A percentile compares a stretch with the other conserved stretches of the same genome.
phyloP scores from a whole-genome alignment of 805 yeast genomes.

The Candida tallmaniae region DNA sequence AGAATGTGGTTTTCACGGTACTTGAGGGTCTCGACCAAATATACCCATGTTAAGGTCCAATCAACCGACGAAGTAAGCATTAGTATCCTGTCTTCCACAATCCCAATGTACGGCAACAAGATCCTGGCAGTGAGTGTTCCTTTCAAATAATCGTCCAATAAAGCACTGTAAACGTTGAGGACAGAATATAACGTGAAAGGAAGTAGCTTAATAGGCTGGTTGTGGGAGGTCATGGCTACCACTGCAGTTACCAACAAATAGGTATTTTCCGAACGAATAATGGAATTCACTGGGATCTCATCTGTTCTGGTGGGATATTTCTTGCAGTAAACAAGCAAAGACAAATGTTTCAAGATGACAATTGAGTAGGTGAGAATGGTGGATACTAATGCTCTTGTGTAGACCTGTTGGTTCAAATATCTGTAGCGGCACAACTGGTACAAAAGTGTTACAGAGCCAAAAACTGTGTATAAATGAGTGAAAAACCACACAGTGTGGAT shows the following conservation, averaged over 20 bases:
- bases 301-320: not conserved
- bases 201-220: constrained; percentile 18
- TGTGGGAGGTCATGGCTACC: constrained; percentile 16
- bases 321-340: not conserved
- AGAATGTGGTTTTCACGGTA: not conserved
- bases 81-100: constrained; percentile 13
- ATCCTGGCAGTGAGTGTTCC: constrained; percentile 12
- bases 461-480: not conserved
- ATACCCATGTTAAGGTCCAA: too few relatives aligned
- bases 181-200: constrained; percentile 25
- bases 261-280: constrained; percentile 27
- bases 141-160: constrained; percentile 16
- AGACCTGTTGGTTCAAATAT: too few relatives aligned
- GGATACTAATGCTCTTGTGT: constrained; percentile 9
- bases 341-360: constrained; percentile 16
- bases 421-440: not conserved
- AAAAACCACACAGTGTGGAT: not conserved
- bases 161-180: constrained; percentile 19
- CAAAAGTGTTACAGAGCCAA: not conserved
- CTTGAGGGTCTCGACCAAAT: too few relatives aligned
- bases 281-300: constrained; percentile 14
- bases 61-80: too few relatives aligned
- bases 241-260: constrained; percentile 20
- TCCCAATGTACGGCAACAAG: constrained; percentile 12
- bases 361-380: constrained; percentile 16